These are phyloP conservation scores for Penicillium hordei DNA, from an alignment of 2,329 filamentous ascomycete genomes.

Conservation along the genomic window DNA sequence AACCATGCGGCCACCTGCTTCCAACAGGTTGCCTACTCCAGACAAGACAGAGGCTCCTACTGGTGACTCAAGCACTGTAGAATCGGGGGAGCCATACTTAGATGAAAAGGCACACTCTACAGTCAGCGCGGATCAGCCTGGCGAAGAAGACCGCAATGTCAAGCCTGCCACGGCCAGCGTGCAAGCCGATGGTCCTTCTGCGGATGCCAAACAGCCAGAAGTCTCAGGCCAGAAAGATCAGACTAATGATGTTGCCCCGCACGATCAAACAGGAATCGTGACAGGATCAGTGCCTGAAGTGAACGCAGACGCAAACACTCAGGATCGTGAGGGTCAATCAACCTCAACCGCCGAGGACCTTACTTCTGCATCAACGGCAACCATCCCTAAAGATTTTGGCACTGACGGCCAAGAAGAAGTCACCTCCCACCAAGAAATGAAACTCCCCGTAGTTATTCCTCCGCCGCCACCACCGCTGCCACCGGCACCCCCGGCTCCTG, in stretches of 20 bases:
- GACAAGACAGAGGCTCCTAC: slow-evolving; percentile 42
- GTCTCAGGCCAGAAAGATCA: slow-evolving; percentile 14
- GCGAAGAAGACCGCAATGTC: slow-evolving; percentile 33
- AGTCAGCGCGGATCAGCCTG: slow-evolving; percentile 30
- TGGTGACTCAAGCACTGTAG: slow-evolving; percentile 41
- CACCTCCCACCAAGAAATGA: slow-evolving; percentile 42
- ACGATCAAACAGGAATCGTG: slow-evolving; percentile 4
- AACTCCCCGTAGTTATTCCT: slow-evolving; percentile 53
- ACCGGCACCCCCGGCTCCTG: slow-evolving; percentile 24
- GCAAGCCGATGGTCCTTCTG: slow-evolving; percentile 35
- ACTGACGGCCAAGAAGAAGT: slow-evolving; percentile 48
- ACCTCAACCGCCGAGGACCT: slow-evolving; percentile 67
- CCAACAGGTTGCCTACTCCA: slow-evolving; percentile 38
- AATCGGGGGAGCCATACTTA: slow-evolving; percentile 40
- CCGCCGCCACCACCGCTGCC: slow-evolving; percentile 59
- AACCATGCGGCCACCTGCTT: slow-evolving; percentile 39
- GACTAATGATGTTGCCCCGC: slow-evolving; percentile 14
- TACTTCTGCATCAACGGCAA: slow-evolving; percentile 44
- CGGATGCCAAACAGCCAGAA: slow-evolving; percentile 18
- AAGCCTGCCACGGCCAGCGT: slow-evolving; percentile 38
- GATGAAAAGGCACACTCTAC: slow-evolving; percentile 42
- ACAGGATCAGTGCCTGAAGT: slow-evolving; percentile 20
- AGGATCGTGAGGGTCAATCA: slow-evolving; percentile 32
- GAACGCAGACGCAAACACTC: slow-evolving; percentile 16
- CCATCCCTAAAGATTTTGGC: slow-evolving; percentile 28